Percentiles rank a stretch among this genome's conserved stretches.
Evolutionary conservation across 2,329 filamentous ascomycete genomes (phyloP).

Genomic region (Xylariaceae sp.): DNA sequence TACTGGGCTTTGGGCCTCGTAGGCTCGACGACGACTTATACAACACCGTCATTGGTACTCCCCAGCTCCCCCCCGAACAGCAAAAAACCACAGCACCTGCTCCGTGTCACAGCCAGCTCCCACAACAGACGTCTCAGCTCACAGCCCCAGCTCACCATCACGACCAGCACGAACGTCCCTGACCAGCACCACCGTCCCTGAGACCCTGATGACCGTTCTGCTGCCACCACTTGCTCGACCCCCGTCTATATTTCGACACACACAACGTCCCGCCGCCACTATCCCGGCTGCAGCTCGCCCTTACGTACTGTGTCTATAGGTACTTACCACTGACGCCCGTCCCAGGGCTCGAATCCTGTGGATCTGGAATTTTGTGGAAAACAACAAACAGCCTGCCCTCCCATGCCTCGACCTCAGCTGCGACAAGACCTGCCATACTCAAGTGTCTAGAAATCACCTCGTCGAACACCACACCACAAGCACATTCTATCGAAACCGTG

Average conservation of each 20-base stretch:
- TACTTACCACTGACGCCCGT: no score
- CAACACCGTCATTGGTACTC: no score
- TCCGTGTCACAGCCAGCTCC: no score
- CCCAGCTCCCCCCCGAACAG: no score
- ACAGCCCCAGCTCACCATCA: neutral
- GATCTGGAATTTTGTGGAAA: neutral
- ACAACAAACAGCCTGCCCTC: neutral
- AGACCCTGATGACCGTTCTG: no score
- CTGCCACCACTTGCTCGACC: neutral
- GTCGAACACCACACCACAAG: neutral
- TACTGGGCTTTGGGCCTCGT: no score
- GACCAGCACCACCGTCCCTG: neutral
- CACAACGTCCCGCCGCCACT: neutral
- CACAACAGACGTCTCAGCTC: constrained; percentile 1
- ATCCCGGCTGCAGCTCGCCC: neutral
- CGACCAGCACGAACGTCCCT: neutral
- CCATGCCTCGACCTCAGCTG: neutral
- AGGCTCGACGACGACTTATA: no score
- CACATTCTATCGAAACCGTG: no score
- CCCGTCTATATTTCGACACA: neutral
- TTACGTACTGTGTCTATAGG: no score
- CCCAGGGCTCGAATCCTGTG: no score
- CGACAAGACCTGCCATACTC: neutral
- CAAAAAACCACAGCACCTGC: no score
- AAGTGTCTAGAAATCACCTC: neutral